These are phyloP conservation scores for Babesia ovata DNA, from an alignment of 169 alveolate genomes.

Conservation along the genomic window DNA sequence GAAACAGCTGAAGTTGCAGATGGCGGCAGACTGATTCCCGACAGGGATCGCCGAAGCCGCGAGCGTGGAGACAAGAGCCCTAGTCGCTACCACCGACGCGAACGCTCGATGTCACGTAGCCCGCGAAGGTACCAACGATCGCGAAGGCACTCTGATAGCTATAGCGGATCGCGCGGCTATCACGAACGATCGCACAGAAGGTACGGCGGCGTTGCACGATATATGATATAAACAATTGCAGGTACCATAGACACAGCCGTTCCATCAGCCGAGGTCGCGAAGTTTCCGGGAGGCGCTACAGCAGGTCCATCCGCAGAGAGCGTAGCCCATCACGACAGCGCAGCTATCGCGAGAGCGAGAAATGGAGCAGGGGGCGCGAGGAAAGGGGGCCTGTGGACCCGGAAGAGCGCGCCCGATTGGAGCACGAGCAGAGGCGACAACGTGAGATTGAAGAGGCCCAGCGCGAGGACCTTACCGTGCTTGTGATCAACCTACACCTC, in stretches of 20 bases:
- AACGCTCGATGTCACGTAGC: slow-evolving; percentile 18
- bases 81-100: slow-evolving; percentile 20
- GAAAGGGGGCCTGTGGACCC: slow-evolving; percentile 60
- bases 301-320: slow-evolving; percentile 41
- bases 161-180: slow-evolving; percentile 32
- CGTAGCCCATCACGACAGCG: slow-evolving; percentile 26
- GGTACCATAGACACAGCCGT: slow-evolving; percentile 11
- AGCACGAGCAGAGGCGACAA: slow-evolving; percentile 77
- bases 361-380: slow-evolving; percentile 8
- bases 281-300: slow-evolving; percentile 13
- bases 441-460: slow-evolving; percentile 95
- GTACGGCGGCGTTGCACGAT: not conserved
- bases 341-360: slow-evolving; percentile 16
- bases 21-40: slow-evolving; percentile 11
- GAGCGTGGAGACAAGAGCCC: slow-evolving; percentile 17
- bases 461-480: slow-evolving; percentile 96
- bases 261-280: slow-evolving; percentile 25
- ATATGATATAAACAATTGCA: not conserved
- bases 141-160: slow-evolving; percentile 21
- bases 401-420: slow-evolving; percentile 73
- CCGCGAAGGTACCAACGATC: not conserved
- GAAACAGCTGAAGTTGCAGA: slow-evolving; percentile 44
- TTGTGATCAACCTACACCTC: slow-evolving; percentile 89
- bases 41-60: slow-evolving; percentile 26
- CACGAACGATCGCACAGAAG: slow-evolving; percentile 26